A percentile compares a stretch with the other conserved stretches of the same genome.
These are phyloP conservation scores for Entomortierella beljakovae DNA, from an alignment of 192 early-diverging fungal species.

Conservation along the genomic window DNA sequence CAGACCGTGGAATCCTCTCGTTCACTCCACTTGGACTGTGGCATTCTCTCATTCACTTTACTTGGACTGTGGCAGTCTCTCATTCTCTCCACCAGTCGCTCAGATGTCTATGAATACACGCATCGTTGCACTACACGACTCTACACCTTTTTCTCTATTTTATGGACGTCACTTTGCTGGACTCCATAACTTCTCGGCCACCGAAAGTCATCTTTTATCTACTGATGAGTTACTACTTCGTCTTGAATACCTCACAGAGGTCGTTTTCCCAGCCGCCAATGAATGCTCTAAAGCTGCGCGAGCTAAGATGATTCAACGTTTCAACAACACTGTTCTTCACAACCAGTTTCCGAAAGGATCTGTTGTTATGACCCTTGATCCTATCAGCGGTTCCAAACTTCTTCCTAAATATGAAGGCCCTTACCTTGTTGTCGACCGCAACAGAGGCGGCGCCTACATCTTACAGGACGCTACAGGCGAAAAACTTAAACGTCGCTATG, in stretches of 20 bases:
- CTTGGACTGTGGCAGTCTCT: too few relatives aligned
- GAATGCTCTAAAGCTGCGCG: not conserved
- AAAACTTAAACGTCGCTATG: not conserved
- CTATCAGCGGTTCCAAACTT: not conserved
- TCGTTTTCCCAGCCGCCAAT: not conserved
- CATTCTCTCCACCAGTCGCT: conserved; percentile 35
- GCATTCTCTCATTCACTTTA: too few relatives aligned
- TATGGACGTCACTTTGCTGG: conserved; percentile 16
- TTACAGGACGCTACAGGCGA: not conserved
- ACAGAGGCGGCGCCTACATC: not conserved
- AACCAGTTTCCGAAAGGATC: too few relatives aligned
- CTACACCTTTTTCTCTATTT: conserved; percentile 51
- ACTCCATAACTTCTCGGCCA: not conserved
- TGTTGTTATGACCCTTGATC: too few relatives aligned
- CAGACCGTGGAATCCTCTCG: too few relatives aligned
- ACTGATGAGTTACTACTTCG: not conserved
- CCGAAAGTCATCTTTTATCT: not conserved
- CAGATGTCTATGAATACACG: conserved; percentile 51
- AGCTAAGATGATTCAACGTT: too few relatives aligned
- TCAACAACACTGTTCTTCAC: too few relatives aligned
- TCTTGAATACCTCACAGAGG: not conserved
- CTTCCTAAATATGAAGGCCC: not conserved
- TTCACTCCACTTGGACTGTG: too few relatives aligned
- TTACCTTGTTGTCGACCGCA: not conserved
- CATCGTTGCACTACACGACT: conserved; percentile 18